A percentile compares a stretch with the other conserved stretches of the same genome.
phyloP scores from a whole-genome alignment of 2,329 filamentous ascomycete genomes.

The Aspergillus piperis region DNA sequence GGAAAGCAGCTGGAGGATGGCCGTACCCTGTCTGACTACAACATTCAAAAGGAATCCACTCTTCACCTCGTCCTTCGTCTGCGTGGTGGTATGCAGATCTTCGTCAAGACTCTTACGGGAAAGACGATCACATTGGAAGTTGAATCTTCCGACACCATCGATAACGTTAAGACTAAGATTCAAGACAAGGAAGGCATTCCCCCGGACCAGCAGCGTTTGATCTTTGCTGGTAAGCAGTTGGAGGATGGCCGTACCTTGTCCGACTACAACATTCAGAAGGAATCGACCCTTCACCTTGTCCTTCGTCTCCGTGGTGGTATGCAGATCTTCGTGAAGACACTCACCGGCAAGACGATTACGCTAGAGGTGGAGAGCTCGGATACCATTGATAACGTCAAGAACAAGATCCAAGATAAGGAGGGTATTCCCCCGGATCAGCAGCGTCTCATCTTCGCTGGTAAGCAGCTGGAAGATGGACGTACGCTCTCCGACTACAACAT shows the following conservation, averaged over 20 bases:
- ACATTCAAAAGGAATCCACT: constrained; percentile 91
- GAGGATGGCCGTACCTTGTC: constrained; percentile 88
- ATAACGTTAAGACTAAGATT: constrained; percentile 94
- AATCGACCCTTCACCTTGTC: constrained; percentile 78
- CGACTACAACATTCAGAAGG: constrained; percentile 97
- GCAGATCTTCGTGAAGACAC: constrained; percentile 82
- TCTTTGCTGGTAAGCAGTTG: constrained; percentile 91
- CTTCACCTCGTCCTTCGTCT: constrained; percentile 84
- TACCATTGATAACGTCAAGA: constrained; percentile 71
- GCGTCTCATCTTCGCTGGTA: constrained; percentile 69
- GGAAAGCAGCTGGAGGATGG: constrained; percentile 97
- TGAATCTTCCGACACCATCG: constrained; percentile 85
- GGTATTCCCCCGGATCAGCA: constrained; percentile 71
- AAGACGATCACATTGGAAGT: constrained; percentile 95
- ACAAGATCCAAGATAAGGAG: constrained; percentile 80
- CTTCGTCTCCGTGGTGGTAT: constrained; percentile 80
- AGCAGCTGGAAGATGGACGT: constrained; percentile 60
- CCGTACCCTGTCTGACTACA: constrained; percentile 86
- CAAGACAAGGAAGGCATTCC: constrained; percentile 81
- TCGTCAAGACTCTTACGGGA: constrained; percentile 64
- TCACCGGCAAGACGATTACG: constrained; percentile 73
- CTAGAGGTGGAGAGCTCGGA: constrained; percentile 68
- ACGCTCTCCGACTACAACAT: constrained; percentile 58
- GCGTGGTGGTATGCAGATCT: constrained; percentile 72
- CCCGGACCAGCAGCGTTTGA: constrained; percentile 89